These are phyloP conservation scores for Phytomonas sp. DNA, from an alignment of 208 protist genomes.

Conservation along the genomic window DNA sequence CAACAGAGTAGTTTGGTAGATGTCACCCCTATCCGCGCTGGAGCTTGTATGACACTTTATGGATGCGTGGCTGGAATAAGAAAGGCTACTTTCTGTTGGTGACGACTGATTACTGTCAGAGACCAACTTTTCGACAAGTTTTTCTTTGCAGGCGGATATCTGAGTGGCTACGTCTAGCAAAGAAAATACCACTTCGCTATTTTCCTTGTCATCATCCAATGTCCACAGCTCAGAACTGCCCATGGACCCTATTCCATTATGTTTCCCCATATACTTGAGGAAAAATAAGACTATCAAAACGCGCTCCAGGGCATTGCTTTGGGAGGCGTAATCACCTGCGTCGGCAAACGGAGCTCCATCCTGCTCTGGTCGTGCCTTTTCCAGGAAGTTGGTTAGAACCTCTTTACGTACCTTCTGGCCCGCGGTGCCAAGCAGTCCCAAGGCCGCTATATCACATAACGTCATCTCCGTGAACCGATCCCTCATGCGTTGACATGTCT, in stretches of 20 bases:
- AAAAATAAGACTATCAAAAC: conserved; percentile 9
- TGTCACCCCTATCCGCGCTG: not conserved
- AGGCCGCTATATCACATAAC: conserved; percentile 17
- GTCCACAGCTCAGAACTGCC: not conserved
- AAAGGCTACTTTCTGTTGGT: not conserved
- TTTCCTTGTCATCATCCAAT: not conserved
- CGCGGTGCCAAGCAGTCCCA: not conserved
- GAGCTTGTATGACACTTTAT: not conserved
- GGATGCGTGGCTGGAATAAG: not conserved
- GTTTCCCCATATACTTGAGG: conserved; percentile 5
- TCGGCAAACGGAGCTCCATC: not conserved
- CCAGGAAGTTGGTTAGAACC: not conserved
- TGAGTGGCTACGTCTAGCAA: not conserved
- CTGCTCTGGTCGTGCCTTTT: not conserved
- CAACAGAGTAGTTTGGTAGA: not conserved
- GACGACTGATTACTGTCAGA: conserved; percentile 9
- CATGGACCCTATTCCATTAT: not conserved
- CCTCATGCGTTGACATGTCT: conserved; percentile 29
- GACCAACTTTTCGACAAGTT: conserved; percentile 14
- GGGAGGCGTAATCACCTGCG: not conserved
- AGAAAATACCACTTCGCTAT: not conserved
- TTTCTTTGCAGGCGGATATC: conserved; percentile 2
- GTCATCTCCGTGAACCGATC: conserved; percentile 20
- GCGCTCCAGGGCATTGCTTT: not conserved
- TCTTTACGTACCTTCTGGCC: not conserved